Percentiles rank a stretch among this genome's conserved stretches.
These are phyloP conservation scores for Polyplosphaeria fusca DNA, from an alignment of 495 filamentous ascomycete species.

Conservation along the genomic window DNA sequence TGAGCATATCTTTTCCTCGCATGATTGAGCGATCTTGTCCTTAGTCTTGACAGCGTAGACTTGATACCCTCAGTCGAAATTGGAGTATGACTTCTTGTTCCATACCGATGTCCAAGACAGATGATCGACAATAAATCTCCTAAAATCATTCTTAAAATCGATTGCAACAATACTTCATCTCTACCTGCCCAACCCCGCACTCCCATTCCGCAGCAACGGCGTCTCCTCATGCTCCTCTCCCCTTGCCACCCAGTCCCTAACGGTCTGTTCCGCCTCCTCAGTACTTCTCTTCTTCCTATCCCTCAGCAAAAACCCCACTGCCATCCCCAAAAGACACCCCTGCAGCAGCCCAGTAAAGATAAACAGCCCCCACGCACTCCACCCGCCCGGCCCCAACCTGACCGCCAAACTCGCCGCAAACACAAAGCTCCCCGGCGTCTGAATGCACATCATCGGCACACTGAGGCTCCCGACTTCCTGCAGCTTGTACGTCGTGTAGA, in stretches of 20 bases:
- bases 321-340: constrained; percentile 75
- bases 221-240: constrained; percentile 21
- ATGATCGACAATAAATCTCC: neutral
- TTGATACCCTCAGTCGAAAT: constrained; percentile 13
- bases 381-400: constrained; percentile 75
- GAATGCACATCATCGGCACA: constrained; percentile 98
- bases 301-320: constrained; percentile 67
- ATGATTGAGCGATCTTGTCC: neutral
- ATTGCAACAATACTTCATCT: too few relatives aligned
- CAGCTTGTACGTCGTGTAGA: constrained; percentile 81
- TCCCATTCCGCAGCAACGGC: constrained; percentile 18
- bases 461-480: constrained; percentile 84
- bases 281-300: constrained; percentile 32
- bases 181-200: too few relatives aligned
- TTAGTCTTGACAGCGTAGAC: constrained; percentile 3
- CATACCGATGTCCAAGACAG: too few relatives aligned
- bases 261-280: neutral
- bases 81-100: too few relatives aligned
- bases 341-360: constrained; percentile 83
- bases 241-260: constrained; percentile 3
- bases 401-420: constrained; percentile 82
- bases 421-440: constrained; percentile 86
- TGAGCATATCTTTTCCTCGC: neutral
- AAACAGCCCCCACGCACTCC: constrained; percentile 93
- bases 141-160: too few relatives aligned